Percentiles rank a stretch among this genome's conserved stretches.
Conservation (phyloP, 2,329 filamentous ascomycete species). For the Epichloe hybrida region DNA sequence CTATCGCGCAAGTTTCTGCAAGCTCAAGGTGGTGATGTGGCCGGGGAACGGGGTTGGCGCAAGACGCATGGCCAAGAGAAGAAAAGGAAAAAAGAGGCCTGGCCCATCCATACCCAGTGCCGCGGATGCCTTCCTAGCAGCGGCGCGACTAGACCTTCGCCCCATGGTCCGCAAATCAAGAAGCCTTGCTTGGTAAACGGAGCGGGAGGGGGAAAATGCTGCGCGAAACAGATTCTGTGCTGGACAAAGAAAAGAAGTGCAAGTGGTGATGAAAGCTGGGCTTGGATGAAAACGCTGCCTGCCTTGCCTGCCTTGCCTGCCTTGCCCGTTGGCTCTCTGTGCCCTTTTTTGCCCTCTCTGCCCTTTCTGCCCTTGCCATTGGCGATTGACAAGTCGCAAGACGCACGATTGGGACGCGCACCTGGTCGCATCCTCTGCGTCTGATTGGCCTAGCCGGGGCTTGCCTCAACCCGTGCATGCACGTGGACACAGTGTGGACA, state of each 20-base stretch:
- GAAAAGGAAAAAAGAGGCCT: slow-evolving; percentile 1
- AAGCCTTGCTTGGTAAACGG: background rate
- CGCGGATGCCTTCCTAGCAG: slow-evolving; percentile 38
- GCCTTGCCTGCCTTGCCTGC: too few relatives aligned
- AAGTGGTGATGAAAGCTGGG: background rate
- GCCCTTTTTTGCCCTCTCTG: background rate
- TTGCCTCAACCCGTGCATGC: background rate
- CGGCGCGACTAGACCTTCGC: slow-evolving; percentile 38
- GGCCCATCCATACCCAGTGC: slow-evolving; percentile 35
- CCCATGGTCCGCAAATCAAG: slow-evolving; percentile 12
- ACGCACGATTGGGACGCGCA: slow-evolving; percentile 15
- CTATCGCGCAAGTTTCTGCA: background rate
- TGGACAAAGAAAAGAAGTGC: background rate
- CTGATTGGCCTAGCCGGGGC: slow-evolving; percentile 15
- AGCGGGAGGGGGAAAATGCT: background rate
- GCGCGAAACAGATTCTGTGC: too few relatives aligned
- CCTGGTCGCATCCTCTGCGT: slow-evolving; percentile 6
- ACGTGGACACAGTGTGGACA: background rate
- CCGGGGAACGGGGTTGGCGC: background rate
- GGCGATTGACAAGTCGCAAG: background rate
- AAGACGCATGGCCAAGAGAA: background rate
- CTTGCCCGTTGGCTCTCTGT: too few relatives aligned
- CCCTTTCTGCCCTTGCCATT: background rate
- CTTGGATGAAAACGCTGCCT: background rate
- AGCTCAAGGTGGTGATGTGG: background rate